These are phyloP conservation scores for Paecilomyces niveus DNA, from an alignment of 2,329 filamentous ascomycete genomes.

Conservation along the genomic window DNA sequence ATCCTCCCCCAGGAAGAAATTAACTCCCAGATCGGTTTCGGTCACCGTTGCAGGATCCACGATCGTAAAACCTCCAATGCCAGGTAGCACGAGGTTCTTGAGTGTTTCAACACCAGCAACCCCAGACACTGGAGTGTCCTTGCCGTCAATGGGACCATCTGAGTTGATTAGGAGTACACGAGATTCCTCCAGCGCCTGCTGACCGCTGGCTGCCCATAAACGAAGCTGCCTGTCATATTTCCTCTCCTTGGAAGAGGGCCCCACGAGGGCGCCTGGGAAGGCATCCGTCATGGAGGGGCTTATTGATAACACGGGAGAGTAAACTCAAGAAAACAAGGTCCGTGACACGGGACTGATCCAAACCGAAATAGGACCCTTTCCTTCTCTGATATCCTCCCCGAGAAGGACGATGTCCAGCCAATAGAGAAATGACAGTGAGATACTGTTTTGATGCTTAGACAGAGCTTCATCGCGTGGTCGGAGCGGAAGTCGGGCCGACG, in stretches of 20 bases:
- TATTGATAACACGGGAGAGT: neutral
- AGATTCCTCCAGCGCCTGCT: conserved; percentile 81
- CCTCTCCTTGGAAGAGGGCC: conserved; percentile 56
- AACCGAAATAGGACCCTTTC: neutral
- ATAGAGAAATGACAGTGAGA: neutral
- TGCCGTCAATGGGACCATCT: conserved; percentile 30
- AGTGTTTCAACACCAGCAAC: conserved; percentile 84
- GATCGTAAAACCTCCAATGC: conserved; percentile 87
- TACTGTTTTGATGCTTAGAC: neutral
- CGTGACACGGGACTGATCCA: neutral
- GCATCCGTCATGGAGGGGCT: conserved; percentile 26
- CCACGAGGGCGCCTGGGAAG: conserved; percentile 29
- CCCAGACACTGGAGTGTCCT: conserved; percentile 54
- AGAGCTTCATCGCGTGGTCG: neutral
- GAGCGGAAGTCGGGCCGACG: neutral
- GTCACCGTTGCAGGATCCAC: conserved; percentile 71
- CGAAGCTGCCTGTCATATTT: conserved; percentile 95
- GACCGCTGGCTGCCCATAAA: conserved; percentile 88
- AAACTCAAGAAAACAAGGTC: neutral
- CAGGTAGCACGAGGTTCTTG: conserved; percentile 94
- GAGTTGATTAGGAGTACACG: conserved; percentile 88
- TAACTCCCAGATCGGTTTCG: conserved; percentile 81
- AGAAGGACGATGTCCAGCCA: neutral
- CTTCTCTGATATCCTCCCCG: neutral
- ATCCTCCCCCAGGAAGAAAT: conserved; percentile 86